A percentile compares a stretch with the other conserved stretches of the same genome.
These are phyloP conservation scores for Epichloe sylvatica DNA, from an alignment of 2,329 filamentous ascomycete species.

Conservation along the genomic window DNA sequence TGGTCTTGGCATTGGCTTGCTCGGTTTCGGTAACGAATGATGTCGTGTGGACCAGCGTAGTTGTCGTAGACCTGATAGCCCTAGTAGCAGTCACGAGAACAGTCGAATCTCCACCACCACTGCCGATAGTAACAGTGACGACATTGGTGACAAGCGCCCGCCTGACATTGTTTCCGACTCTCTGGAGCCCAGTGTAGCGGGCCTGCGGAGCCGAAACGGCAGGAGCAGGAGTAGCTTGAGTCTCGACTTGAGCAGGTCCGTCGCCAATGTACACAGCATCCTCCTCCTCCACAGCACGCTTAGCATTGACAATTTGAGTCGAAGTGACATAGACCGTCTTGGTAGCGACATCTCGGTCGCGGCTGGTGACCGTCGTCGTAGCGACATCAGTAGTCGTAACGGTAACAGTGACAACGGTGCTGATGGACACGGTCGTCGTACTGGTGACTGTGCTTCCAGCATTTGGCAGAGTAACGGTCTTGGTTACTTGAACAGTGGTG, in stretches of 20 bases:
- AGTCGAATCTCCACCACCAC: constrained; percentile 11
- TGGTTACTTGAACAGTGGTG: constrained; percentile 16
- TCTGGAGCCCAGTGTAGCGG: constrained; percentile 8
- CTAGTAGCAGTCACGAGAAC: constrained; percentile 17
- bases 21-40: constrained; percentile 20
- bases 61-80: constrained; percentile 20
- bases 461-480: constrained; percentile 16
- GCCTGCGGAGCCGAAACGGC: constrained; percentile 7
- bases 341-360: constrained; percentile 22
- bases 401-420: constrained; percentile 18
- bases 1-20: constrained; percentile 23
- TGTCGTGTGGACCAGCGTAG: constrained; percentile 16
- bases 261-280: neutral
- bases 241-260: constrained; percentile 7
- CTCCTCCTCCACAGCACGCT: constrained; percentile 14
- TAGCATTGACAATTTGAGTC: constrained; percentile 20
- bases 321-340: constrained; percentile 21
- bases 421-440: constrained; percentile 16
- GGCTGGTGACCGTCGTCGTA: constrained; percentile 24
- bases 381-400: constrained; percentile 22
- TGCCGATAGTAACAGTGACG: constrained; percentile 18
- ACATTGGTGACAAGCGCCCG: constrained; percentile 20
- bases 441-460: constrained; percentile 16
- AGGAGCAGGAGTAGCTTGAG: constrained; percentile 9
- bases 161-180: constrained; percentile 16